Conservation (phyloP, 2,329 filamentous ascomycete species). For the Verticillium nonalfalfae region DNA sequence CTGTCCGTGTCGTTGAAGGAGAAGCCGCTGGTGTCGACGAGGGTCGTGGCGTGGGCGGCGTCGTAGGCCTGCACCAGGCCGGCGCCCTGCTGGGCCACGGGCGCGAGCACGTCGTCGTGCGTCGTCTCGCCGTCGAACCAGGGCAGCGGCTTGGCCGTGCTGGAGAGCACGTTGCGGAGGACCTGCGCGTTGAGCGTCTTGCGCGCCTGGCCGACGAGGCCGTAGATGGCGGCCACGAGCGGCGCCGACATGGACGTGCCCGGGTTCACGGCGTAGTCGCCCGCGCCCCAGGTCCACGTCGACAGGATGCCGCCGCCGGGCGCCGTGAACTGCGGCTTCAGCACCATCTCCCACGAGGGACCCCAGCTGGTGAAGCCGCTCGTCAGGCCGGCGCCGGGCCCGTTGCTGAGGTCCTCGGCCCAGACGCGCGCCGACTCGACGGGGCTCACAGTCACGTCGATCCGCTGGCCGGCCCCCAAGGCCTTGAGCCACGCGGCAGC, state of each 20-base stretch:
- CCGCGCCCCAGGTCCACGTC: constrained; percentile 35
- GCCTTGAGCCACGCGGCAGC: constrained; percentile 16
- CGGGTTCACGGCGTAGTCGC: constrained; percentile 39
- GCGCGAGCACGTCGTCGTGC: constrained; percentile 13
- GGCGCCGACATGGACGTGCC: constrained; percentile 51
- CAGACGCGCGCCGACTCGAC: constrained; percentile 6
- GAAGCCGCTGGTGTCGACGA: constrained; percentile 29
- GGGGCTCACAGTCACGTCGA: constrained; percentile 15
- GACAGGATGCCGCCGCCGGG: constrained; percentile 45
- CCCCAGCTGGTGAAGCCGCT: constrained; percentile 36
- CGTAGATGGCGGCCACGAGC: constrained; percentile 32
- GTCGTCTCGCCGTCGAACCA: constrained; percentile 20
- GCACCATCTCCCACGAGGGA: constrained; percentile 36
- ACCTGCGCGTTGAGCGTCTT: constrained; percentile 17
- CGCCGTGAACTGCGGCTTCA: constrained; percentile 40
- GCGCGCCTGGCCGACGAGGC: constrained; percentile 21
- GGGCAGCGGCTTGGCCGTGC: constrained; percentile 20
- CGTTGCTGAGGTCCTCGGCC: constrained; percentile 11
- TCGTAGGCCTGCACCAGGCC: constrained; percentile 35
- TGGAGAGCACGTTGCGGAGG: constrained; percentile 18
- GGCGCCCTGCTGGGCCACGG: constrained; percentile 34
- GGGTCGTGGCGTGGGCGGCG: constrained; percentile 27
- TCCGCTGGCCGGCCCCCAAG: constrained; percentile 12
- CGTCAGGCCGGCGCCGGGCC: constrained; percentile 24
- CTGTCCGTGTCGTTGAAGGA: constrained; percentile 38